Evolutionary conservation across 2,329 filamentous ascomycete genomes (phyloP).

Genomic region (Talaromyces marneffei): DNA sequence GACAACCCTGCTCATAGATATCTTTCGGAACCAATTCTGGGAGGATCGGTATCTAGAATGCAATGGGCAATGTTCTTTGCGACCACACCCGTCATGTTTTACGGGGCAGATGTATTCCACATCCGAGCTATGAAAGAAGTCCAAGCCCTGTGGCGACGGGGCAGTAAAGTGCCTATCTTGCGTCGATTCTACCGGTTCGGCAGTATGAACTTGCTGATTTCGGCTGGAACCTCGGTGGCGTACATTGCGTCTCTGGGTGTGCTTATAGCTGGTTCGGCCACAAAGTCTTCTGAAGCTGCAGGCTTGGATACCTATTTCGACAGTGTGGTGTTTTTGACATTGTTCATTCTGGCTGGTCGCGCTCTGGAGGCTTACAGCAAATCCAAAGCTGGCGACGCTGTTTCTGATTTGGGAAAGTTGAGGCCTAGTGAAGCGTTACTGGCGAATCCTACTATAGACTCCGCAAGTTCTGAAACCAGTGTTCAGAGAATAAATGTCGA

Average conservation of each 20-base stretch:
- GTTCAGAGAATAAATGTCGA: slow-evolving; percentile 54
- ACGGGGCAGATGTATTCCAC: slow-evolving; percentile 81
- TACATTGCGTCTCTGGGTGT: slow-evolving; percentile 78
- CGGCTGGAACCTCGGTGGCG: slow-evolving; percentile 78
- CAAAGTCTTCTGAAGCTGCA: slow-evolving; percentile 37
- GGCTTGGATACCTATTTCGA: slow-evolving; percentile 72
- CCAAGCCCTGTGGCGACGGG: slow-evolving; percentile 66
- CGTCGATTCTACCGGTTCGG: slow-evolving; percentile 85
- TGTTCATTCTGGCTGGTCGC: slow-evolving; percentile 68
- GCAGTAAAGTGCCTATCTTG: slow-evolving; percentile 65
- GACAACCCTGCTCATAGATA: slow-evolving; percentile 55
- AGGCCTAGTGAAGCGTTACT: slow-evolving; percentile 71
- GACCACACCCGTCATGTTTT: slow-evolving; percentile 81
- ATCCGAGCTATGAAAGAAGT: slow-evolving; percentile 72
- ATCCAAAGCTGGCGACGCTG: slow-evolving; percentile 79
- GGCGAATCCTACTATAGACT: slow-evolving; percentile 33
- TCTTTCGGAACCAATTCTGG: slow-evolving; percentile 64
- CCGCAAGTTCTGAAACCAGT: slow-evolving; percentile 6
- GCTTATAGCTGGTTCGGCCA: slow-evolving; percentile 55
- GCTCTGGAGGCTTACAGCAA: slow-evolving; percentile 77
- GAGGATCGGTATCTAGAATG: slow-evolving; percentile 64
- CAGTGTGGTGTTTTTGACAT: slow-evolving; percentile 82
- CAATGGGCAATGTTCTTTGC: slow-evolving; percentile 77
- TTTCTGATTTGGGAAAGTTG: slow-evolving; percentile 70
- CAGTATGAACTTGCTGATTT: slow-evolving; percentile 94